These are phyloP conservation scores for Blastobotrys illinoisensis DNA, from an alignment of 1,139 yeast genomes.

Conservation along the genomic window DNA sequence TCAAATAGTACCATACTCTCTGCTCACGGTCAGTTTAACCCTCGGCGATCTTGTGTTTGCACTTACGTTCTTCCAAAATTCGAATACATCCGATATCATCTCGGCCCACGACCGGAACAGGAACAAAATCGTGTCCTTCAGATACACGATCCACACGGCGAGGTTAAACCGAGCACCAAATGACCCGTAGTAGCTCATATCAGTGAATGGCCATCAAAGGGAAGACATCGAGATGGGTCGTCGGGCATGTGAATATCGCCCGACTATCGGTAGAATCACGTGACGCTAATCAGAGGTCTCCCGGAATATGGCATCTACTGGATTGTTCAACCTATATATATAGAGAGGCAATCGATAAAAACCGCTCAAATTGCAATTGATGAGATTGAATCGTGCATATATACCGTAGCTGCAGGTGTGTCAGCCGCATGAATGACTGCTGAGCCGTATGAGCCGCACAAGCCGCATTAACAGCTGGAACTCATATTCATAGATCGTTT, in stretches of 20 bases:
- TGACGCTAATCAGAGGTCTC: background rate
- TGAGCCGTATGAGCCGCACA: background rate
- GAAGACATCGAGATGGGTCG: background rate
- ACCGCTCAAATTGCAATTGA: too few relatives aligned
- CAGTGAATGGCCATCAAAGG: background rate
- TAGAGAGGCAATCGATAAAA: too few relatives aligned
- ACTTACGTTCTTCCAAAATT: conserved; percentile 25
- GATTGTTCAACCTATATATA: too few relatives aligned
- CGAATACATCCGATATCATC: conserved; percentile 23
- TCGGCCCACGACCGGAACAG: conserved; percentile 22
- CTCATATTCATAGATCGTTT: background rate
- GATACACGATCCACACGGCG: background rate
- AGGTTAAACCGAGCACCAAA: background rate
- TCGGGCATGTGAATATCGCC: background rate
- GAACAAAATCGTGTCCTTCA: conserved; percentile 15
- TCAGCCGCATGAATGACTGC: background rate
- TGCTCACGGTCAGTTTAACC: background rate
- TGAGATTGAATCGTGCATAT: too few relatives aligned
- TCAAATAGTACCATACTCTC: conserved; percentile 19
- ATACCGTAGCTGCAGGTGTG: too few relatives aligned
- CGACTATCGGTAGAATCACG: background rate
- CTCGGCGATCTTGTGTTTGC: conserved; percentile 11
- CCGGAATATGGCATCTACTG: too few relatives aligned
- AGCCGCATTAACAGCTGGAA: too few relatives aligned
- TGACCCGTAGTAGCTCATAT: background rate